Percentiles rank a stretch among this genome's conserved stretches.
phyloP scores from a whole-genome alignment of 1,284 basidiomycete genomes.

The Cerrena zonata region DNA sequence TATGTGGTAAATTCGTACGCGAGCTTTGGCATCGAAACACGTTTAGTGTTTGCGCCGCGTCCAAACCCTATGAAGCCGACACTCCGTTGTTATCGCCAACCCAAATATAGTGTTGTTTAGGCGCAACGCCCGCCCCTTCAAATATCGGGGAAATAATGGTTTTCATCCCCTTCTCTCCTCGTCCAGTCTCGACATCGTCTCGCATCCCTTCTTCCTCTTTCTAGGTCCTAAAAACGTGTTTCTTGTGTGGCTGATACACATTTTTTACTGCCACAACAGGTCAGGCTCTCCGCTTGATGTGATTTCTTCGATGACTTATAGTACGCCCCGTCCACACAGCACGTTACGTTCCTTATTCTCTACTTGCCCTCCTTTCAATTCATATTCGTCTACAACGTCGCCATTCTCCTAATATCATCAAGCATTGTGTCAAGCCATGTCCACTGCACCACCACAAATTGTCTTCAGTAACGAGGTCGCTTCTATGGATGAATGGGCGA shows the following conservation, averaged over 20 bases:
- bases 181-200: constrained; percentile 14
- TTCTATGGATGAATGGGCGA: constrained; percentile 76
- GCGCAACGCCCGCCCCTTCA: constrained; percentile 34
- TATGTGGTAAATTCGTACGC: constrained; percentile 27
- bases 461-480: constrained; percentile 71
- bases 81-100: constrained; percentile 44
- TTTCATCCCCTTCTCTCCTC: constrained; percentile 13
- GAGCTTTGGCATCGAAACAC: constrained; percentile 47
- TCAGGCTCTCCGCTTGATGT: constrained; percentile 20
- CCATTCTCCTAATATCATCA: no score
- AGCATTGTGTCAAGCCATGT: constrained; percentile 23
- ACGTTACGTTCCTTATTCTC: background rate
- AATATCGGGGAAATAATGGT: constrained; percentile 28
- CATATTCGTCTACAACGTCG: background rate
- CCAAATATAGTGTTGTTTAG: constrained; percentile 35
- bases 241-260: constrained; percentile 25
- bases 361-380: background rate
- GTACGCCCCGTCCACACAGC: constrained; percentile 10
- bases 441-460: constrained; percentile 43
- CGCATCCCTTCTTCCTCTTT: constrained; percentile 7
- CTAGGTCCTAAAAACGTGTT: constrained; percentile 22
- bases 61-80: constrained; percentile 34
- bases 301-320: constrained; percentile 15
- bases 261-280: constrained; percentile 26
- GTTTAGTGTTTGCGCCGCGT: constrained; percentile 48